Conservation (phyloP, 1,284 basidiomycete species). For the Boletus semigastroideus region DNA sequence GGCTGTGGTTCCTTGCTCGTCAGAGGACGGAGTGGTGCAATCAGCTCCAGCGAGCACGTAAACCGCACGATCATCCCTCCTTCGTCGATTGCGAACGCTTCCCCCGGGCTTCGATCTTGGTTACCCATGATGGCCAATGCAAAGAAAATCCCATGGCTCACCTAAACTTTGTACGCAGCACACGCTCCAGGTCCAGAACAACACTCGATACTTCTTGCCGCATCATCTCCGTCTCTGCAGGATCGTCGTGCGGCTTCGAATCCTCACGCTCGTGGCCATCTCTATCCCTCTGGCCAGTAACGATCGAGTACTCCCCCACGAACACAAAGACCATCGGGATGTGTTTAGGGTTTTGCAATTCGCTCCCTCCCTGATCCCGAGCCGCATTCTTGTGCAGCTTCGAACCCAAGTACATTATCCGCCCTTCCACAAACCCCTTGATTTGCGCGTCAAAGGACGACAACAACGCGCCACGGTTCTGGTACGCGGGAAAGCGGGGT, state of each 20-base stretch:
- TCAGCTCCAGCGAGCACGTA: constrained; percentile 37
- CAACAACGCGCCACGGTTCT: constrained; percentile 18
- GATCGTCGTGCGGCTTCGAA: background rate
- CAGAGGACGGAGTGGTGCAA: constrained; percentile 31
- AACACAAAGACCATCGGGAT: constrained; percentile 43
- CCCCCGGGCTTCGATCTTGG: constrained; percentile 28
- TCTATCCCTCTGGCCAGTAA: constrained; percentile 37
- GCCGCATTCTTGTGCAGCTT: constrained; percentile 10
- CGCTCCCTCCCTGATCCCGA: background rate
- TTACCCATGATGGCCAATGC: background rate
- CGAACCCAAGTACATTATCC: constrained; percentile 19
- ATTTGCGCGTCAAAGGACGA: constrained; percentile 20
- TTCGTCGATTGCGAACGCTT: constrained; percentile 34
- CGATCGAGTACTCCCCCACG: constrained; percentile 54
- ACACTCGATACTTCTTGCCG: constrained; percentile 18
- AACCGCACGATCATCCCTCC: constrained; percentile 42
- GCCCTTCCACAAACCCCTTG: constrained; percentile 25
- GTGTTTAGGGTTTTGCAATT: background rate
- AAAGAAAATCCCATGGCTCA: constrained; percentile 24
- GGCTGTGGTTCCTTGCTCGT: background rate
- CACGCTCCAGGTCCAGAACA: constrained; percentile 15
- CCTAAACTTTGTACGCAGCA: constrained; percentile 36
- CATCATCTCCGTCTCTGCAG: constrained; percentile 10
- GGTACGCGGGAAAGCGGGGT: constrained; percentile 17
- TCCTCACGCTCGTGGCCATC: constrained; percentile 7